Conservation (phyloP, 139 green algal genomes). For the Protoeuglena noctilucae region DNA sequence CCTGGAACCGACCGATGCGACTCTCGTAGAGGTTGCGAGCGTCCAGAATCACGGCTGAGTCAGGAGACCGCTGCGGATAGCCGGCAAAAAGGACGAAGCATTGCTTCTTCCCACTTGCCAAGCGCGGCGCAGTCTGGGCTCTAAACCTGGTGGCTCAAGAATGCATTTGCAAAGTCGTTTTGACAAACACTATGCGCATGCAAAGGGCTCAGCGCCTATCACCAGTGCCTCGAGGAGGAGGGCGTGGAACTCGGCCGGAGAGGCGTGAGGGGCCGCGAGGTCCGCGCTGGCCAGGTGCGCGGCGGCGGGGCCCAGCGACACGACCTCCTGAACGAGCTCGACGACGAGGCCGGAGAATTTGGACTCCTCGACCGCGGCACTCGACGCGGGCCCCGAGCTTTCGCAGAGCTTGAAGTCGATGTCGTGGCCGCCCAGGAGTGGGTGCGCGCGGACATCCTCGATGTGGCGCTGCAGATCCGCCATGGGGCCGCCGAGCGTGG, state of each 20-base stretch:
- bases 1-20: constrained; percentile 35
- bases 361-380: constrained; percentile 12
- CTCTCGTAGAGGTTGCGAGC: constrained; percentile 60
- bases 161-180: constrained; percentile 2
- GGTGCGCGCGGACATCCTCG: constrained; percentile 4
- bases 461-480: constrained; percentile 17
- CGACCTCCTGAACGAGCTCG: constrained; percentile 31
- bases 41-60: constrained; percentile 47
- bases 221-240: constrained; percentile 15
- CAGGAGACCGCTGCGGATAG: neutral
- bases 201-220: neutral
- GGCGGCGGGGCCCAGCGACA: constrained; percentile 24
- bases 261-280: constrained; percentile 17
- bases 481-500: constrained; percentile 24
- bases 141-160: no score
- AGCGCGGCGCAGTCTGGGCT: neutral
- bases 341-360: constrained; percentile 25
- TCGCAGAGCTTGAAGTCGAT: constrained; percentile 48
- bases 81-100: no score
- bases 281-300: constrained; percentile 3
- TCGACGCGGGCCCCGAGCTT: constrained; percentile 4
- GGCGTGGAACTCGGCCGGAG: constrained; percentile 33
- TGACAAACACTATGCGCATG: no score
- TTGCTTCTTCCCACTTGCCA: neutral
- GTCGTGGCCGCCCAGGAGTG: constrained; percentile 7